phyloP scores from a whole-genome alignment of 106 monocot species.

The Agapanthus africanus region DNA sequence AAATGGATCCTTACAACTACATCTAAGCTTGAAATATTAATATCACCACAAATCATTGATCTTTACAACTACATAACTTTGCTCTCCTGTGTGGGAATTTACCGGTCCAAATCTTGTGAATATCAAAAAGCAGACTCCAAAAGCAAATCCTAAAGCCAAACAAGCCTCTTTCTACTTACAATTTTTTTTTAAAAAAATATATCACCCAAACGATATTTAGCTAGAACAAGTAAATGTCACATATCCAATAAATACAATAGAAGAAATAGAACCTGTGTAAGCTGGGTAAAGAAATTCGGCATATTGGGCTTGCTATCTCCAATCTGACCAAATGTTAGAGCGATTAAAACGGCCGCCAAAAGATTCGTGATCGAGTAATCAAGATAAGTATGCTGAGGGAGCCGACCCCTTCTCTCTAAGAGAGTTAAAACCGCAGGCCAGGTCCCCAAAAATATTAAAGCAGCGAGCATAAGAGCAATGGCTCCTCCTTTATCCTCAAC shows the following conservation, averaged over 20 bases:
- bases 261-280: constrained; percentile 72
- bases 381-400: constrained; percentile 84
- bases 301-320: constrained; percentile 43
- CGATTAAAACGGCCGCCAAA: constrained; percentile 61
- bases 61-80: no score
- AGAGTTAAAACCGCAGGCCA: constrained; percentile 77
- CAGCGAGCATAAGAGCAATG: constrained; percentile 67
- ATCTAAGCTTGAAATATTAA: neutral
- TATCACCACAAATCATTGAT: neutral
- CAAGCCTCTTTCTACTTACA: no score
- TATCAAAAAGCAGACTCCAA: no score
- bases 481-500: constrained; percentile 75
- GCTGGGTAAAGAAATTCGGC: constrained; percentile 84
- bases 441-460: constrained; percentile 71
- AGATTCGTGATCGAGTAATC: constrained; percentile 84
- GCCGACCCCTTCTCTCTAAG: constrained; percentile 67
- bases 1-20: neutral
- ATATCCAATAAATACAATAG: no score
- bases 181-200: no score
- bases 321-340: constrained; percentile 70
- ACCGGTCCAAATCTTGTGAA: no score
- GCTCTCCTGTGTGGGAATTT: no score
- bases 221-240: no score
- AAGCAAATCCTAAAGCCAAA: no score
- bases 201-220: no score